These are phyloP conservation scores for Cyberlindnera xylosilytica DNA, from an alignment of 805 yeast species.

Conservation along the genomic window DNA sequence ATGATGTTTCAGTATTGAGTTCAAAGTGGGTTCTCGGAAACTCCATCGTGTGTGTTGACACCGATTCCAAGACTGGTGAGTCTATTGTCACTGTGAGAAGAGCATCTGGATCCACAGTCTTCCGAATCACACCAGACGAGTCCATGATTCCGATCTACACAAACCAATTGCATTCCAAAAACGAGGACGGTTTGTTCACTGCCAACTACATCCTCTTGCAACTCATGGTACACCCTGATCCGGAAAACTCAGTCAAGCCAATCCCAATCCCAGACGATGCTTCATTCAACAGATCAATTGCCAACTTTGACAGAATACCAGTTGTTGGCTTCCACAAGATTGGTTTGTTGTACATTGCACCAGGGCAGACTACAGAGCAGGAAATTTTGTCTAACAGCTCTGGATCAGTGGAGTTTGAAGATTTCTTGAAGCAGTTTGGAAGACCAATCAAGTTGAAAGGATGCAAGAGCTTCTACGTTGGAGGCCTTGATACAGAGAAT, in stretches of 20 bases:
- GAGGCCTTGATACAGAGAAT: slow-evolving; percentile 72
- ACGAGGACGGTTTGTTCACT: slow-evolving; percentile 29
- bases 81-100: slow-evolving; percentile 52
- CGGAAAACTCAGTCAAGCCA: slow-evolving; percentile 36
- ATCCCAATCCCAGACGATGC: slow-evolving; percentile 48
- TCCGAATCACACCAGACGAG: slow-evolving; percentile 42
- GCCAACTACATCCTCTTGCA: slow-evolving; percentile 54
- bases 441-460: slow-evolving; percentile 52
- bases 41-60: slow-evolving; percentile 53
- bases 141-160: slow-evolving; percentile 32
- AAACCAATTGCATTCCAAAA: slow-evolving; percentile 21
- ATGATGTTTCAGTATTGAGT: slow-evolving; percentile 24
- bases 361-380: slow-evolving; percentile 57
- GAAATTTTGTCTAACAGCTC: slow-evolving; percentile 61
- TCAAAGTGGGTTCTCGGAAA: slow-evolving; percentile 62
- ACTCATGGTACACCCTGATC: slow-evolving; percentile 41
- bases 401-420: slow-evolving; percentile 63
- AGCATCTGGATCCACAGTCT: slow-evolving; percentile 60
- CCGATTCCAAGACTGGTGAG: slow-evolving; percentile 49
- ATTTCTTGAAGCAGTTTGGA: slow-evolving; percentile 60
- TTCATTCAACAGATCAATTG: slow-evolving; percentile 48
- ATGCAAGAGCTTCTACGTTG: slow-evolving; percentile 56
- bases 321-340: slow-evolving; percentile 74
- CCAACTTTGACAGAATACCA: slow-evolving; percentile 70
- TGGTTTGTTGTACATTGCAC: slow-evolving; percentile 74